Percentiles rank a stretch among this genome's conserved stretches.
These are phyloP conservation scores for Yamadazyma laniorum DNA, from an alignment of 805 yeast genomes.

Conservation along the genomic window DNA sequence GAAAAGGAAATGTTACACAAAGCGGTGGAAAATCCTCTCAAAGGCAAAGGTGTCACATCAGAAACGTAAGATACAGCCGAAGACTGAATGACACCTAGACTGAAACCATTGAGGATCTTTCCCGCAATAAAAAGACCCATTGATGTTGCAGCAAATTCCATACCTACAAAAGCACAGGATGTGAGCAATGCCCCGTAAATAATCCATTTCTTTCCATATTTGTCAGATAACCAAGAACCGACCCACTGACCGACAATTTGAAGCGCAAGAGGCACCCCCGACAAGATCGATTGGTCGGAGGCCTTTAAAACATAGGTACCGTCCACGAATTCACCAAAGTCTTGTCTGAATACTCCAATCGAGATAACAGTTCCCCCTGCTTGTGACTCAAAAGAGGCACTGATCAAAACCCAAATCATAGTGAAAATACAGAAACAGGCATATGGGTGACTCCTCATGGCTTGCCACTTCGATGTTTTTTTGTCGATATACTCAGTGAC, in stretches of 20 bases:
- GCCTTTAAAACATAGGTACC: slow-evolving; percentile 8
- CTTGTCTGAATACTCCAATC: slow-evolving; percentile 8
- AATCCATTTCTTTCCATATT: slow-evolving; percentile 9
- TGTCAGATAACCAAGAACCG: slow-evolving; percentile 9
- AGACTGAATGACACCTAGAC: slow-evolving; percentile 9
- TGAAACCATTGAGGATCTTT: slow-evolving; percentile 9
- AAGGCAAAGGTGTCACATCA: slow-evolving; percentile 8
- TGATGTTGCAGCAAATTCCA: slow-evolving; percentile 8
- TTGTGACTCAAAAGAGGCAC: slow-evolving; percentile 8
- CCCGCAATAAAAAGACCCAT: slow-evolving; percentile 11
- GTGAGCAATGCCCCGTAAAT: slow-evolving; percentile 1
- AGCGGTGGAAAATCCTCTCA: slow-evolving; percentile 11
- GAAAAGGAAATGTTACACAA: slow-evolving; percentile 7
- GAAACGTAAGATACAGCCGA: slow-evolving; percentile 10
- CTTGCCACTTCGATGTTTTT: slow-evolving; percentile 2
- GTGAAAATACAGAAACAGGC: slow-evolving; percentile 5
- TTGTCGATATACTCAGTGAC: slow-evolving; percentile 2
- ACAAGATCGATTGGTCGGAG: slow-evolving; percentile 5
- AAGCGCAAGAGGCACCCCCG: slow-evolving; percentile 8
- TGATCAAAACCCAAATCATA: slow-evolving; percentile 8
- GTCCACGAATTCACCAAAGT: slow-evolving; percentile 8
- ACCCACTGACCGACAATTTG: slow-evolving; percentile 2
- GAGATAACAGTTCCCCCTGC: slow-evolving; percentile 10
- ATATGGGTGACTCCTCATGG: slow-evolving; percentile 3
- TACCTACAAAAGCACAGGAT: slow-evolving; percentile 6